These are phyloP conservation scores for Biscogniauxia sp. DNA, from an alignment of 2,329 filamentous ascomycete species.

Conservation along the genomic window DNA sequence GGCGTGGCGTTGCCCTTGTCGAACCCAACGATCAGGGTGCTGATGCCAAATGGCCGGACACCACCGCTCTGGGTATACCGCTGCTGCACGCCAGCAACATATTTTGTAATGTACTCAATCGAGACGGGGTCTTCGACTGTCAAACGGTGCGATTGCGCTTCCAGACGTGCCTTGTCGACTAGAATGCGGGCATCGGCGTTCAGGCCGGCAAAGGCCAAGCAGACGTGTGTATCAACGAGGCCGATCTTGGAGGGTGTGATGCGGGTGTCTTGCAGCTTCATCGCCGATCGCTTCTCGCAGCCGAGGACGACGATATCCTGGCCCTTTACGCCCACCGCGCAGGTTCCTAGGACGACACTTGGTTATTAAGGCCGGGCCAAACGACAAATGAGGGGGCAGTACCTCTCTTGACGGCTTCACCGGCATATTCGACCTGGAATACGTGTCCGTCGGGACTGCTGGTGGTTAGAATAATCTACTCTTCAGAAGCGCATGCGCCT, in stretches of 20 bases:
- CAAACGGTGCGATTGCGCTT: conserved; percentile 94
- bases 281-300: conserved; percentile 97
- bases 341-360: conserved; percentile 65
- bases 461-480: conserved; percentile 41
- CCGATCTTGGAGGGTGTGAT: conserved; percentile 99
- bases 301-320: conserved; percentile 91
- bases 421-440: conserved; percentile 99
- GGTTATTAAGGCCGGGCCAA: conserved; percentile 12
- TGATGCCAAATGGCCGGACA: conserved; percentile 97
- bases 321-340: conserved; percentile 96
- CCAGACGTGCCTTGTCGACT: conserved; percentile 95
- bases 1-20: conserved; percentile 88
- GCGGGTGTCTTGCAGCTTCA: conserved; percentile 98
- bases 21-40: conserved; percentile 97
- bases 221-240: conserved; percentile 91
- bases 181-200: conserved; percentile 98
- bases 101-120: conserved; percentile 99
- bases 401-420: conserved; percentile 99
- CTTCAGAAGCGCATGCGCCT: conserved; percentile 1
- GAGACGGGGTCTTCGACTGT: conserved; percentile 97
- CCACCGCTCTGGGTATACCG: conserved; percentile 98
- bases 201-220: conserved; percentile 92
- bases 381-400: conserved; percentile 24
- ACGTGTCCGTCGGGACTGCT: conserved; percentile 95
- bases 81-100: conserved; percentile 96